phyloP scores from a whole-genome alignment of 192 early-diverging fungal species.

The Chytriomyces sp. region DNA sequence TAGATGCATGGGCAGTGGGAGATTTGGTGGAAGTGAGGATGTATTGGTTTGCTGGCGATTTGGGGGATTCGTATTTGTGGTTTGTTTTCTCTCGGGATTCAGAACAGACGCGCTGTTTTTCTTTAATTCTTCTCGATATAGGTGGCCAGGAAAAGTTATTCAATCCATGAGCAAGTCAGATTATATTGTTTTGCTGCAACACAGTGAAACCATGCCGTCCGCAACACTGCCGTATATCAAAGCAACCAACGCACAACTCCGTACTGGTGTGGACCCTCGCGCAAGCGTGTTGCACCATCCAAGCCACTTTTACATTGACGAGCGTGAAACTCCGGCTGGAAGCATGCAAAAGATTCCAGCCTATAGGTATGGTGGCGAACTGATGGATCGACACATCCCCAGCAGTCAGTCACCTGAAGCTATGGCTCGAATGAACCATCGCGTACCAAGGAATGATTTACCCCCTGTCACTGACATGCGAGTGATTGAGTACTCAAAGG shows the following conservation, averaged over 20 bases:
- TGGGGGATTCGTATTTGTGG: conserved; percentile 20
- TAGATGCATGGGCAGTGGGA: background rate
- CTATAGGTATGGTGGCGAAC: background rate
- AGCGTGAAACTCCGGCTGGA: background rate
- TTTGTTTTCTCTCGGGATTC: background rate
- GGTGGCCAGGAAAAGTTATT: conserved; percentile 15
- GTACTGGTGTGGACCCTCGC: conserved; percentile 11
- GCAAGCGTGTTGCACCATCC: background rate
- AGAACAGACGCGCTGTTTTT: too few species aligned
- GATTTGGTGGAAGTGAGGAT: conserved; percentile 20
- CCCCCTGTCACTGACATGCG: background rate
- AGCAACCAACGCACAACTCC: conserved; percentile 17
- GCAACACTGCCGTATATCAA: background rate
- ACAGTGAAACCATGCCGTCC: conserved; percentile 7
- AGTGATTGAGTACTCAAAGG: background rate
- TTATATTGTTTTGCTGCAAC: conserved; percentile 4
- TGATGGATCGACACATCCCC: background rate
- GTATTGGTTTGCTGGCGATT: conserved; percentile 7
- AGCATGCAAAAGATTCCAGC: background rate
- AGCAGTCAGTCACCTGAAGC: background rate
- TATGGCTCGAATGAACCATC: background rate
- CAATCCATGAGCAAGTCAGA: background rate
- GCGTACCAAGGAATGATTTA: too few species aligned
- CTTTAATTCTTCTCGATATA: background rate
- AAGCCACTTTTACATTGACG: background rate